Percentiles rank a stretch among this genome's conserved stretches.
Conservation (phyloP, 2,329 filamentous ascomycete species). For the Alternaria arbusti region DNA sequence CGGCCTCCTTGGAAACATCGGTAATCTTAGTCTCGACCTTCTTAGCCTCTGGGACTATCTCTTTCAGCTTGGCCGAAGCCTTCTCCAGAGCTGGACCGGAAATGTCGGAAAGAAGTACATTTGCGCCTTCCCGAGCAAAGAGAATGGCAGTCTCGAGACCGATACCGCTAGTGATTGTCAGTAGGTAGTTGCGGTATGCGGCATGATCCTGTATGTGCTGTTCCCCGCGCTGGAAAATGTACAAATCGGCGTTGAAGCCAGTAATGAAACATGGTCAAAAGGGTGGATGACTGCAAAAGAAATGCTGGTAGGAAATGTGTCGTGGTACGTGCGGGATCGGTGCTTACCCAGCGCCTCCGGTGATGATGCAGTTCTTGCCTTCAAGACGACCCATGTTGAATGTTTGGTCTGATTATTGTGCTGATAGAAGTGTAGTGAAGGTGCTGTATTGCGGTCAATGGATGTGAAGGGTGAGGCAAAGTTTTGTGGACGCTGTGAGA, state of each 20-base stretch:
- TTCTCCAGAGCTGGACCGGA: slow-evolving; percentile 78
- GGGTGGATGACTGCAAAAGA: not conserved
- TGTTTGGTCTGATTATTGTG: slow-evolving; percentile 14
- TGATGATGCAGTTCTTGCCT: slow-evolving; percentile 77
- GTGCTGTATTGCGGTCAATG: slow-evolving; percentile 18
- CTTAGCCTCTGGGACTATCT: slow-evolving; percentile 67
- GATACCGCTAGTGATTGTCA: slow-evolving; percentile 70
- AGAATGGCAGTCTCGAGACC: slow-evolving; percentile 91
- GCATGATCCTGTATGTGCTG: not conserved
- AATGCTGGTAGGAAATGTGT: not conserved
- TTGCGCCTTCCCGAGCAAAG: slow-evolving; percentile 86
- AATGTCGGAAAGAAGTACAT: slow-evolving; percentile 84
- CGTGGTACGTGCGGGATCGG: not conserved
- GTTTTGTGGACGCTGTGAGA: slow-evolving; percentile 28
- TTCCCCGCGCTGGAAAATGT: not conserved
- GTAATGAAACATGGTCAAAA: not conserved
- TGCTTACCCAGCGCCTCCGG: slow-evolving; percentile 82
- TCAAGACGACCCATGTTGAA: slow-evolving; percentile 60
- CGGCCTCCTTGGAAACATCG: slow-evolving; percentile 85
- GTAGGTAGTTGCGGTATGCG: not conserved
- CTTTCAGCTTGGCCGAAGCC: slow-evolving; percentile 75
- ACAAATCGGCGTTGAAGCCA: not conserved
- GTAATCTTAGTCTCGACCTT: slow-evolving; percentile 69
- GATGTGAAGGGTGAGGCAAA: slow-evolving; percentile 14
- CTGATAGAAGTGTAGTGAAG: slow-evolving; percentile 1